phyloP scores from a whole-genome alignment of 2,329 filamentous ascomycete species.

The Botryotinia convoluta region DNA sequence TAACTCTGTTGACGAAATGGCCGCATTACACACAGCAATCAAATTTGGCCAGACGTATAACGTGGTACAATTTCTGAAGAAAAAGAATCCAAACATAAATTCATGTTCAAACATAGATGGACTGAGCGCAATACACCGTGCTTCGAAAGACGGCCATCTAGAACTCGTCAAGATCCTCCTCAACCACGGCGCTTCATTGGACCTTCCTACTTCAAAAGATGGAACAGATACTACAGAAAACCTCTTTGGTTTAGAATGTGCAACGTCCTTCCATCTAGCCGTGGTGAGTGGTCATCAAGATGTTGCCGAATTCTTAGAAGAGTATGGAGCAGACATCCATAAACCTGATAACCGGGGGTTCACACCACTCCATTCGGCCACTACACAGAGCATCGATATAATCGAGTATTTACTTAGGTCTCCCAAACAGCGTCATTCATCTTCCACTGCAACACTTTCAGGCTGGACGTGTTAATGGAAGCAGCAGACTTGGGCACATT shows the following conservation, averaged over 20 bases:
- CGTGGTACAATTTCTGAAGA: not conserved
- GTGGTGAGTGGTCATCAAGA: not conserved
- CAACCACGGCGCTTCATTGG: not conserved
- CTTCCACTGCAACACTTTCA: not conserved
- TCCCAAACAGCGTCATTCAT: not conserved
- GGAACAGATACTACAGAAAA: rapidly evolving
- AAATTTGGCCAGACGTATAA: not conserved
- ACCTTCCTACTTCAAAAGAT: not conserved
- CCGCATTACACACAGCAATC: not conserved
- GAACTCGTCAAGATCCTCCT: slow-evolving; percentile 1
- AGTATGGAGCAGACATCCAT: not conserved
- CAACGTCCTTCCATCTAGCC: not conserved
- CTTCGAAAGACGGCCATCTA: not conserved
- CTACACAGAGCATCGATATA: not conserved
- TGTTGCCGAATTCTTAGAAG: not conserved
- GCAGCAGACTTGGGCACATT: not conserved
- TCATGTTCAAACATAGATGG: not conserved
- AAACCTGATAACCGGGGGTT: not conserved
- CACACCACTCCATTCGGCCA: not conserved
- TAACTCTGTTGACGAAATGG: not conserved
- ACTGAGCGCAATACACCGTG: slow-evolving; percentile 15
- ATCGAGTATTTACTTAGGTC: not conserved
- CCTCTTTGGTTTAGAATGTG: no score
- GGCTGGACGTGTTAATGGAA: not conserved
- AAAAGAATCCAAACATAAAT: not conserved